These are phyloP conservation scores for Populus ilicifolia DNA, from an alignment of 345 rosid genomes.

Conservation along the genomic window DNA sequence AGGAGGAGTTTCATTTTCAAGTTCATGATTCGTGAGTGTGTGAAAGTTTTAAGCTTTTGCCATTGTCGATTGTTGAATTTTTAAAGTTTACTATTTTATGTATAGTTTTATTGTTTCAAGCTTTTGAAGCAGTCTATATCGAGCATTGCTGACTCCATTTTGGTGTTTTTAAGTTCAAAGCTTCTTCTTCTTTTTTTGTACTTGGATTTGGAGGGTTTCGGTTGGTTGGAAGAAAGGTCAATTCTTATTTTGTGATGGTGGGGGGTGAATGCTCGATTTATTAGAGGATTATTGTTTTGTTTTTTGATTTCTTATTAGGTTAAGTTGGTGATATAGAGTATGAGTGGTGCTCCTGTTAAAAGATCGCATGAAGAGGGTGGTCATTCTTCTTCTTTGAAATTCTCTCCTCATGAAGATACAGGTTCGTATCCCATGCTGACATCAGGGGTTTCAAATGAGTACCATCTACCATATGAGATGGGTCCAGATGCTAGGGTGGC, in stretches of 20 bases:
- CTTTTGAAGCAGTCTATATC: background rate
- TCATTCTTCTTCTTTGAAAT: slow-evolving; percentile 65
- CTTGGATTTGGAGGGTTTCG: background rate
- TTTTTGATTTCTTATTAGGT: background rate
- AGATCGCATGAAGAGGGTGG: slow-evolving; percentile 81
- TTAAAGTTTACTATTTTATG: background rate
- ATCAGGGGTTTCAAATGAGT: slow-evolving; percentile 46
- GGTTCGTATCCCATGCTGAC: slow-evolving; percentile 54
- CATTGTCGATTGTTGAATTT: background rate
- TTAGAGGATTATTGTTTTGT: background rate
- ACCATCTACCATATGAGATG: slow-evolving; percentile 51
- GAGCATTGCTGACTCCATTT: background rate
- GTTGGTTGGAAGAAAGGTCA: background rate
- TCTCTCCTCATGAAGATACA: slow-evolving; percentile 61
- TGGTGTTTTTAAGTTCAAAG: background rate
- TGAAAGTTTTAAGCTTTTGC: background rate
- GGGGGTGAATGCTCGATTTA: background rate
- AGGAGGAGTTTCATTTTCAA: background rate
- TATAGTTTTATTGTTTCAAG: background rate
- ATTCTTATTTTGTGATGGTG: background rate
- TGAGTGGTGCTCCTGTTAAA: slow-evolving; percentile 36
- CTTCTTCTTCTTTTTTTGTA: background rate
- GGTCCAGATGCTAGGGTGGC: slow-evolving; percentile 50
- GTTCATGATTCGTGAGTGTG: background rate
- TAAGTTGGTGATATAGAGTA: background rate